Evolutionary conservation across 176 grass and related monocot species (phyloP).

Genomic region (Oryza punctata): DNA sequence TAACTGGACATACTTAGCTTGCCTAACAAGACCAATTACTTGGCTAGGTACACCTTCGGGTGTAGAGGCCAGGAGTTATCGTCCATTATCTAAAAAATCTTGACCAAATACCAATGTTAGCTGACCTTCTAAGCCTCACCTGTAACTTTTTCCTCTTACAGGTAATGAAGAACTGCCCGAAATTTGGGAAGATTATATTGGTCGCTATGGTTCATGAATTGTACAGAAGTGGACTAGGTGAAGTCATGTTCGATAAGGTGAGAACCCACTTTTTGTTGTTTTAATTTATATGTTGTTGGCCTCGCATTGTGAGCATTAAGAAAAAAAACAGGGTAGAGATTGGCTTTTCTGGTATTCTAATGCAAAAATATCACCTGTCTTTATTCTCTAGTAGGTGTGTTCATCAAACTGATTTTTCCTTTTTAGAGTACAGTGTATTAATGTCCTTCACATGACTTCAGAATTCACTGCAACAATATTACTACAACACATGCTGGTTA

Average conservation of each 20-base stretch:
- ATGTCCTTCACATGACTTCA: neutral
- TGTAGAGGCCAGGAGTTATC: neutral
- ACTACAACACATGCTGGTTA: neutral
- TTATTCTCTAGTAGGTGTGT: neutral
- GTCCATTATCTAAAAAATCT: neutral
- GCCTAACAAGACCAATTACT: neutral
- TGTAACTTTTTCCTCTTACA: slow-evolving; percentile 42
- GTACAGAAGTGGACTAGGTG: slow-evolving; percentile 82
- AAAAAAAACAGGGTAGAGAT: neutral
- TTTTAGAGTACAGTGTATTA: neutral
- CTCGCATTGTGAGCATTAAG: slow-evolving; percentile 7
- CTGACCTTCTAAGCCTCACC: slow-evolving; percentile 13
- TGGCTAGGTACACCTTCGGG: no score
- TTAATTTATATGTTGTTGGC: neutral
- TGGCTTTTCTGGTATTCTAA: neutral
- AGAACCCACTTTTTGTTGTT: slow-evolving; percentile 15
- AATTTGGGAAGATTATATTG: slow-evolving; percentile 86
- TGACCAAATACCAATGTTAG: slow-evolving; percentile 13
- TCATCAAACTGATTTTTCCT: neutral
- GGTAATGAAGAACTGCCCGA: slow-evolving; percentile 93
- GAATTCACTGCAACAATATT: neutral
- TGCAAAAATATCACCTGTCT: neutral
- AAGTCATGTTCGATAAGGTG: slow-evolving; percentile 93
- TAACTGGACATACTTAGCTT: slow-evolving; percentile 7
- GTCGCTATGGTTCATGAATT: slow-evolving; percentile 93